Evolutionary conservation across 805 yeast species (phyloP), one percentile per base, ranked within the genome.

Genomic region (Pichia gijzeniarum): DNA sequence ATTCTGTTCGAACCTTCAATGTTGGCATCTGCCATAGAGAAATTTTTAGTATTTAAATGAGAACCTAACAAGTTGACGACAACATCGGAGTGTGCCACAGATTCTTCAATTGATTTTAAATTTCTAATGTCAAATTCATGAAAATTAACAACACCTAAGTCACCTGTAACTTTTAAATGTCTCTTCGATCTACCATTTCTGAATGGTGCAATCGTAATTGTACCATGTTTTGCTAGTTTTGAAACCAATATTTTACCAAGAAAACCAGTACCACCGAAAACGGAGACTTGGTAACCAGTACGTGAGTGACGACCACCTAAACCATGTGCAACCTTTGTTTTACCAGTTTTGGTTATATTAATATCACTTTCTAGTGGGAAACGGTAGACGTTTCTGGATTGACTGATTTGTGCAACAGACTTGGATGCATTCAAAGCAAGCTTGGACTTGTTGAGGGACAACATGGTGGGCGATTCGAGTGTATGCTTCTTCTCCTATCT

Each of bases 251-350:
- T 76, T 40, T 87, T 76, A 39, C 95, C 95, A 48, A 87, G 67
- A 62, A 82, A 80, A 2, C 95, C 95, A 39, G 81, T 69, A 32
- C 82, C 85, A 9, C 95, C 95, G 59, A 87, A 87, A 2, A 87
- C 93, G 1, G 95, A 85, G 19, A 90, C 95, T 3, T 90, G 85
- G 66, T 80, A 85, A 2, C 95, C 95, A 8, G 91, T 81, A 69
- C 95, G 76, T 25, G 95, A 85, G 4, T 91, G 82, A 48, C 86
- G 73, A 27, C 95, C 95, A 39, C 95, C 93, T 41, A 76, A 67
- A 49, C 95, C 95, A 31, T 72, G 70, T n/a, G 85, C 64, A 37
- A 83, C 62, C 54, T 79, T 73, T 37, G 88, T 82, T 59, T 87
- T 85, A 21, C 95, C 95, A 43, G 74, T 71, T 53, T 79, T 74